Conservation (phyloP, 257 asterid genomes). For the Fraxinus cuspidata region DNA sequence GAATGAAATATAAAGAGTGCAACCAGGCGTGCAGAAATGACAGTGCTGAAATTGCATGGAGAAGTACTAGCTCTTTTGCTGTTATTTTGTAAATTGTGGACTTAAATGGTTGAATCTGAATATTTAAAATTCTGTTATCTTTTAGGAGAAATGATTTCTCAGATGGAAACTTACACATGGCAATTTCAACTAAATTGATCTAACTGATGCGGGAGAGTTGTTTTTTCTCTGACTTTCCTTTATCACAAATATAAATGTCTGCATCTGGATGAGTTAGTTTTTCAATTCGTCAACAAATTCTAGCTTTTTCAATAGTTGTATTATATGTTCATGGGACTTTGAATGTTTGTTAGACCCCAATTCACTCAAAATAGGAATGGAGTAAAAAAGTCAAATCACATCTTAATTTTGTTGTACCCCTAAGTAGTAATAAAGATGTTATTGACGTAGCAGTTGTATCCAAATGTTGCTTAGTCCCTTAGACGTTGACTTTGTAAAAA, state of each 20-base stretch:
- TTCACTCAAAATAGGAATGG: too few species aligned
- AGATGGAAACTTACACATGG: too few species aligned
- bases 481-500: background rate
- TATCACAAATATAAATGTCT: background rate
- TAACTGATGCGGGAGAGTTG: background rate
- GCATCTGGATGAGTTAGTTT: background rate
- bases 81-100: background rate
- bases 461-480: background rate
- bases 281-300: background rate
- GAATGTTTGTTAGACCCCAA: too few species aligned
- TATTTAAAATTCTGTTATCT: background rate
- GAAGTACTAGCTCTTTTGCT: too few species aligned
- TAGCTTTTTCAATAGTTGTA: too few species aligned
- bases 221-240: background rate
- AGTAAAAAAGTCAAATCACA: background rate
- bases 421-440: too few species aligned
- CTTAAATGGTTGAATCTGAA: background rate
- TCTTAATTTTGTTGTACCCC: background rate
- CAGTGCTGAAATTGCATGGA: too few species aligned
- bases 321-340: background rate
- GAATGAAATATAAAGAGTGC: background rate
- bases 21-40: background rate
- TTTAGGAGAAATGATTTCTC: too few species aligned
- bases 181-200: too few species aligned
- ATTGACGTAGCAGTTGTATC: background rate